Base-by-base conservation (phyloP, 1,284 basidiomycete genomes). In the Ceratobasidium sp. region DNA sequence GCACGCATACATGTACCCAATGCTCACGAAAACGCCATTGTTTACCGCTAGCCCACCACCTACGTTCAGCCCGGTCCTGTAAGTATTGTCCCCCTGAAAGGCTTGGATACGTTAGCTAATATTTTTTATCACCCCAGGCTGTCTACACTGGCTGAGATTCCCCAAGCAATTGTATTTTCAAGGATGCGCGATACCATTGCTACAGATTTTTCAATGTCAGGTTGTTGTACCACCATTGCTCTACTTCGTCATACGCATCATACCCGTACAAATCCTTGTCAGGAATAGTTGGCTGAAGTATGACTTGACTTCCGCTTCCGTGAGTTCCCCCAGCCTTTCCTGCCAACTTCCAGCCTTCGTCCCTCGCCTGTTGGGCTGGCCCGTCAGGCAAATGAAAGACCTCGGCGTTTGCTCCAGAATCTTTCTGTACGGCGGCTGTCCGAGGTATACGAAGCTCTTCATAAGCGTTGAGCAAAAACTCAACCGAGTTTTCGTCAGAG, bases 401-500 rank as follows among this genome's bases (percentile, higher is more conserved):
- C n/a, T 74, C 43, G 27, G 76, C 75, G 53, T 77, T 77, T 9
- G 74, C 39, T 39, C 73, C 56, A 7, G 76, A 69, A 43, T 71
- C 62, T 4, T 41, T 63, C 56, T 77, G 76, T 3, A 72, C 71
- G 11, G 53, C 49, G 16, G 76, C 41, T 34, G 75, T 68, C 39
- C 76, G 75, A n/a, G 75, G 59, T 13, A 76, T 48, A 8, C 76
- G 75, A 19, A 77, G 75, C 13, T 65, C 54, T 54, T 77, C 66
- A 62, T 74, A 77, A 19, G 76, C 76, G 53, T 74, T 61, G 41
- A 77, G 74, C n/a, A 77, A 49, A 37, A 79, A 82, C 0, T 78
- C 76, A 77, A 90, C 87, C 76, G 90, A 88, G 27, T 86, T 85
- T 19, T 81, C 77, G 1, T 81, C 78, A 62, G 81, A 81, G 2